Percentiles rank a stretch among this genome's conserved stretches.
These are phyloP conservation scores for Lentinula edodes DNA, from an alignment of 768 basidiomycete genomes.

Conservation along the genomic window DNA sequence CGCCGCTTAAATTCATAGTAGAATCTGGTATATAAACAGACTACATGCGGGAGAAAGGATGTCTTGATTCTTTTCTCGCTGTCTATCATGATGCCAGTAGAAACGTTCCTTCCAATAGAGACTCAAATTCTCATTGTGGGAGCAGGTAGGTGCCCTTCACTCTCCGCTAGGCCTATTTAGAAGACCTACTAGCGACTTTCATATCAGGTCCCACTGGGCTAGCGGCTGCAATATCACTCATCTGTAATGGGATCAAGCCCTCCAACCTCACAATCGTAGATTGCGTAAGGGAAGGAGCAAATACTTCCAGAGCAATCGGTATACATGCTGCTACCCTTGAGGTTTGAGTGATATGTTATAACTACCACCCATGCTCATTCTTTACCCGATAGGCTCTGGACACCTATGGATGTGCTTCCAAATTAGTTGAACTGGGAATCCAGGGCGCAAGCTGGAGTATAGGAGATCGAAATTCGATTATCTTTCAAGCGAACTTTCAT, in stretches of 20 bases:
- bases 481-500: constrained; percentile 15
- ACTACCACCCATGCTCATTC: background rate
- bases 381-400: constrained; percentile 26
- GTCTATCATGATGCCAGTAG: too few species aligned
- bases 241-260: constrained; percentile 23
- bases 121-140: constrained; percentile 12
- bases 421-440: constrained; percentile 24
- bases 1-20: too few species aligned
- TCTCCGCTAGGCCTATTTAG: background rate
- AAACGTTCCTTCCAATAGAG: background rate
- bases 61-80: too few species aligned
- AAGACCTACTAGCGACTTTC: background rate
- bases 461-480: constrained; percentile 13
- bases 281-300: constrained; percentile 23
- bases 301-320: constrained; percentile 34
- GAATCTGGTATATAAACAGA: too few species aligned
- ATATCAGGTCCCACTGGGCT: constrained; percentile 12
- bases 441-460: constrained; percentile 15
- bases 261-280: constrained; percentile 35
- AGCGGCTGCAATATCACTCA: constrained; percentile 30
- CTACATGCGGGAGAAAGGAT: too few species aligned
- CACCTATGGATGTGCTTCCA: constrained; percentile 27
- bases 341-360: constrained; percentile 16
- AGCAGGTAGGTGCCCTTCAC: background rate
- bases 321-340: constrained; percentile 45